phyloP scores from a whole-genome alignment of 495 filamentous ascomycete species.

The Wilcoxina mikolae region DNA sequence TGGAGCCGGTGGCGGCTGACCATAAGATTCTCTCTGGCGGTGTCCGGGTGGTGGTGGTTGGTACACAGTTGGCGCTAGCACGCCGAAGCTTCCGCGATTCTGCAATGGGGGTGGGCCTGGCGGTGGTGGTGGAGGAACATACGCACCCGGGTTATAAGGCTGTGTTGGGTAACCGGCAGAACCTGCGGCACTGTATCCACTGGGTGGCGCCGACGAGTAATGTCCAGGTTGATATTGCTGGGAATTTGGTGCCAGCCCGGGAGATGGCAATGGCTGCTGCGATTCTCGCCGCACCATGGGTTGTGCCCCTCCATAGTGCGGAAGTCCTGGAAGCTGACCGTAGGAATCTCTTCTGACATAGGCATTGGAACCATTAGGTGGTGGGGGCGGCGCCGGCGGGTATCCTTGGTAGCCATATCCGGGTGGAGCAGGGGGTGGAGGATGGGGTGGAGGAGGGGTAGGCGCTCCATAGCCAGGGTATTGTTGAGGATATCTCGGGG shows the following conservation, averaged over 20 bases:
- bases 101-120: conserved; percentile 54
- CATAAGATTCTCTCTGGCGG: not conserved
- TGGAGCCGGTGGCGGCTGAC: not conserved
- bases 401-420: conserved; percentile 33
- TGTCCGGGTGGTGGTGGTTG: conserved; percentile 14
- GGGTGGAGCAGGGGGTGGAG: conserved; percentile 27
- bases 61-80: conserved; percentile 21
- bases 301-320: not conserved
- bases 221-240: conserved; percentile 32
- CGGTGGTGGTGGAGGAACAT: conserved; percentile 82
- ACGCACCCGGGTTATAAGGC: conserved; percentile 55
- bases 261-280: conserved; percentile 38
- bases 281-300: conserved; percentile 32
- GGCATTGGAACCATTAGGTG: conserved; percentile 5
- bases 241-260: conserved; percentile 22
- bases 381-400: conserved; percentile 16
- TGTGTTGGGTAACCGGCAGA: conserved; percentile 15
- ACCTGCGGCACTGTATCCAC: conserved; percentile 20
- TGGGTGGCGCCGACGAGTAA: conserved; percentile 17
- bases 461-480: conserved; percentile 31
- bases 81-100: conserved; percentile 18
- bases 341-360: conserved; percentile 23
- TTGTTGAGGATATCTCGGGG: conserved; percentile 30
- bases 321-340: conserved; percentile 16
- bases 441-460: conserved; percentile 27